Percentiles rank a stretch among this genome's conserved stretches.
Conservation (phyloP, 2,329 filamentous ascomycete species). For the Cordyceps javanica region DNA sequence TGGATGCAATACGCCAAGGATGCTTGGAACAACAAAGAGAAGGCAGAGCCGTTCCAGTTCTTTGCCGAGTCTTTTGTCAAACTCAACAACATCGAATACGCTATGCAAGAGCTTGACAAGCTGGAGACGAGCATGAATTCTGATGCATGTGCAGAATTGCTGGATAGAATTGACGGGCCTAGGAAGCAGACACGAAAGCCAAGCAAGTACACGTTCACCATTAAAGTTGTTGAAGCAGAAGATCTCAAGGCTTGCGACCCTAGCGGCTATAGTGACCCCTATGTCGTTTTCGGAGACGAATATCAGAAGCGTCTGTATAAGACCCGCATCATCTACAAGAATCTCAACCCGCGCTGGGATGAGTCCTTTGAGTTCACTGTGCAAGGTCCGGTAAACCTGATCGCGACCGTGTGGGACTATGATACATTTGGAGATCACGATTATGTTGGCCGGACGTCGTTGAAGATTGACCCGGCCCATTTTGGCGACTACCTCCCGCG, state of each 20-base stretch:
- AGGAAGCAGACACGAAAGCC: slow-evolving; percentile 58
- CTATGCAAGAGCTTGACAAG: slow-evolving; percentile 84
- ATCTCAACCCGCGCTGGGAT: slow-evolving; percentile 92
- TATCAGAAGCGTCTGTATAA: slow-evolving; percentile 96
- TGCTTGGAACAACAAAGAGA: slow-evolving; percentile 85
- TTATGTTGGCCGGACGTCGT: slow-evolving; percentile 90
- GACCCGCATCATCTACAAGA: slow-evolving; percentile 85
- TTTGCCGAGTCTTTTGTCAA: slow-evolving; percentile 96
- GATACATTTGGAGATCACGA: slow-evolving; percentile 96
- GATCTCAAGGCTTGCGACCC: slow-evolving; percentile 98
- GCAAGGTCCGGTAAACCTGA: slow-evolving; percentile 83
- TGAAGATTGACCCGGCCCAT: slow-evolving; percentile 96
- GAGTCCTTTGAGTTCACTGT: slow-evolving; percentile 96
- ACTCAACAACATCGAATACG: slow-evolving; percentile 95
- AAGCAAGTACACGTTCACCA: slow-evolving; percentile 93
- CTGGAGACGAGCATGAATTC: slow-evolving; percentile 87
- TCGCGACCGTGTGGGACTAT: slow-evolving; percentile 97
- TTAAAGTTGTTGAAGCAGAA: slow-evolving; percentile 97
- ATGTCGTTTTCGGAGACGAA: slow-evolving; percentile 93
- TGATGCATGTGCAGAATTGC: slow-evolving; percentile 78
- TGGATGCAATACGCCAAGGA: slow-evolving; percentile 92
- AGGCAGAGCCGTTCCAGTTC: slow-evolving; percentile 94
- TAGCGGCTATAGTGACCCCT: slow-evolving; percentile 89
- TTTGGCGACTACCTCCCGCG: slow-evolving; percentile 93
- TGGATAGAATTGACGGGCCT: slow-evolving; percentile 68